A percentile compares a stretch with the other conserved stretches of the same genome.
These are phyloP conservation scores for Hyphodiscus hymeniophilus DNA, from an alignment of 495 filamentous ascomycete species.

Conservation along the genomic window DNA sequence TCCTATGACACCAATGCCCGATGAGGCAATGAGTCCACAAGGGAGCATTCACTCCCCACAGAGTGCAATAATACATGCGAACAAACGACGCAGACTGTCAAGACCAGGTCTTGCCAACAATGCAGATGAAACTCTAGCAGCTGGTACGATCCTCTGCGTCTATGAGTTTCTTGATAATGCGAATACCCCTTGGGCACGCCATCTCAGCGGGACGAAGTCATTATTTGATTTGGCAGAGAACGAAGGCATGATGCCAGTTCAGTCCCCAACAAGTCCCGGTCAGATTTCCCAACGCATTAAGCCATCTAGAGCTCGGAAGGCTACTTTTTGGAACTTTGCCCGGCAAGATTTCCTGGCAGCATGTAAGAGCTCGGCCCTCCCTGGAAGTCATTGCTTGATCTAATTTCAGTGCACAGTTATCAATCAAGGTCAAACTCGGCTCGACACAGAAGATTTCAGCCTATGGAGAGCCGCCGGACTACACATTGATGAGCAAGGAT, in stretches of 20 bases:
- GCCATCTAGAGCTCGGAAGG: constrained; percentile 46
- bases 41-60: constrained; percentile 7
- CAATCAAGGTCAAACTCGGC: constrained; percentile 50
- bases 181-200: constrained; percentile 52
- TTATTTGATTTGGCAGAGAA: constrained; percentile 51
- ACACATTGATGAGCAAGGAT: constrained; percentile 46
- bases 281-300: constrained; percentile 21
- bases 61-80: constrained; percentile 3
- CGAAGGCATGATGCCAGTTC: constrained; percentile 50
- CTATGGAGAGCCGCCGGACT: constrained; percentile 57
- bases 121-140: constrained; percentile 53
- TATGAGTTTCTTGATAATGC: constrained; percentile 58
- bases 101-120: constrained; percentile 26
- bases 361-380: constrained; percentile 34
- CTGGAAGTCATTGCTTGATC: not conserved
- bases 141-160: constrained; percentile 54
- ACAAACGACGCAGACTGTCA: constrained; percentile 15
- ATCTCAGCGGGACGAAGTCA: constrained; percentile 55
- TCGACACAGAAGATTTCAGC: constrained; percentile 51
- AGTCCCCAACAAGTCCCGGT: constrained; percentile 20
- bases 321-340: constrained; percentile 60
- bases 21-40: constrained; percentile 13
- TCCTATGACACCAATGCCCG: constrained; percentile 16
- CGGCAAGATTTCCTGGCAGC: constrained; percentile 57
- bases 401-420: constrained; percentile 37